These are phyloP conservation scores for Boletus smithii DNA, from an alignment of 1,284 basidiomycete species.

Conservation along the genomic window DNA sequence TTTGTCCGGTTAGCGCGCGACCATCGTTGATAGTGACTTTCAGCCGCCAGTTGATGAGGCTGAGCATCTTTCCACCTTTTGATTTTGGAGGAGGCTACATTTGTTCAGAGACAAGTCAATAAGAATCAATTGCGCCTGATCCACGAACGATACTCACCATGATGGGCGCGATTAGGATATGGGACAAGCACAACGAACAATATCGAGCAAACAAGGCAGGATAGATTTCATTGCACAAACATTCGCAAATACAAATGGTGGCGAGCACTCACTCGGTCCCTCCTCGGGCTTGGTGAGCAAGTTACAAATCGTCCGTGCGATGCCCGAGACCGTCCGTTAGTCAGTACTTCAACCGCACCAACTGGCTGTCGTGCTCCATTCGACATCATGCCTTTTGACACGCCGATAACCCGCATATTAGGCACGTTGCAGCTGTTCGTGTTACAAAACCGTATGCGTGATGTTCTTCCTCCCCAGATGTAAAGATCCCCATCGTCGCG, in stretches of 20 bases:
- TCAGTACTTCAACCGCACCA: no score
- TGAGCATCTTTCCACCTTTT: conserved; percentile 97
- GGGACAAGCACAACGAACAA: conserved; percentile 19
- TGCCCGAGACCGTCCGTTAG: background rate
- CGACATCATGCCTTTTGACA: conserved; percentile 31
- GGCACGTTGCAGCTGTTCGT: conserved; percentile 18
- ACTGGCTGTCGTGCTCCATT: no score
- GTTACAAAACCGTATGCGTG: background rate
- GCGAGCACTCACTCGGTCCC: conserved; percentile 5
- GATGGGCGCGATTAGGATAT: conserved; percentile 41
- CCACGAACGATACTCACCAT: conserved; percentile 50
- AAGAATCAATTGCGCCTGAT: conserved; percentile 1
- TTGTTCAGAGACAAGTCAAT: conserved; percentile 2
- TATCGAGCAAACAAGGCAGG: conserved; percentile 15
- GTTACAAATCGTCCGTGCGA: no score
- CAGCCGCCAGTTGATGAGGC: conserved; percentile 96
- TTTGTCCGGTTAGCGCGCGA: conserved; percentile 92
- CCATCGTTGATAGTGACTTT: conserved; percentile 99
- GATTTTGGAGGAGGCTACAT: conserved; percentile 87
- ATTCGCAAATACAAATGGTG: conserved; percentile 25
- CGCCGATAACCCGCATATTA: conserved; percentile 37
- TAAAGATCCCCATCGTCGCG: conserved; percentile 55
- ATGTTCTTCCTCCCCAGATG: conserved; percentile 35
- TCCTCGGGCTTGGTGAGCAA: no score
- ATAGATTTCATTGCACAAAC: conserved; percentile 24